Base-by-base conservation (phyloP, 305 asterid species). In the Solanum hybrid region DNA sequence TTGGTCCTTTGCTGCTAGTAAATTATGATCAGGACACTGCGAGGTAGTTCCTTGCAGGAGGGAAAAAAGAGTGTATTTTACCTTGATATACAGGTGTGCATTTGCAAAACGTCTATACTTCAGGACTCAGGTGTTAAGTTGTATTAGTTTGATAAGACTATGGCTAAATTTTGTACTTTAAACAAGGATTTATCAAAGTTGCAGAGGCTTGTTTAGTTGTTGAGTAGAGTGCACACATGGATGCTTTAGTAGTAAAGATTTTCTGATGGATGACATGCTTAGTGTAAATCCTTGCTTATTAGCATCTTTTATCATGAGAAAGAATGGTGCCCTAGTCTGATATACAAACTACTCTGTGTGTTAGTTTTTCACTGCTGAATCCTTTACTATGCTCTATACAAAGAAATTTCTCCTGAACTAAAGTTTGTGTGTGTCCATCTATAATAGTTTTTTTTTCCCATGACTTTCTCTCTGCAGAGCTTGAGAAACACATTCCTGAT, bases 401-500 rank as follows among this genome's bases (percentile, higher is more conserved):
- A 81, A 26, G 38, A 82, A 40, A 42, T 82, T 60, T 82, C 72
- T 82, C 87, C 87, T 2, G 72, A 29, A 38, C 14, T 42, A 15
- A 27, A 42, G 38, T 81, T 80, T 81, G 15, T 27, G 66, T 40
- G 69, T 27, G 10, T 15, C 71, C 66, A 80, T 80, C 24, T 81
- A 42, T 51, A 27, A 51, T 45, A 22, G 32, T 4, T 26, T 15
- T 82, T 17, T 45, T 51, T 56, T 51, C 32, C 76, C 45, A 5
- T 19, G 75, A 19, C 76, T 84, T 10, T 64, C 81, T 6, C 79
- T 90, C 78, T 88, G 92, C 97, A 97, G 99, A 95, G 93, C 99
- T 97, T 29, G 99, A 97, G 92, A 96, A 95, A 85, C 99, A 96
- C 91, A 93, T 97, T 42, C 96, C 98, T 8, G 99, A 97, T 89